Conservation (phyloP, 2,329 filamentous ascomycete genomes). For the Trichoderma polysporum region DNA sequence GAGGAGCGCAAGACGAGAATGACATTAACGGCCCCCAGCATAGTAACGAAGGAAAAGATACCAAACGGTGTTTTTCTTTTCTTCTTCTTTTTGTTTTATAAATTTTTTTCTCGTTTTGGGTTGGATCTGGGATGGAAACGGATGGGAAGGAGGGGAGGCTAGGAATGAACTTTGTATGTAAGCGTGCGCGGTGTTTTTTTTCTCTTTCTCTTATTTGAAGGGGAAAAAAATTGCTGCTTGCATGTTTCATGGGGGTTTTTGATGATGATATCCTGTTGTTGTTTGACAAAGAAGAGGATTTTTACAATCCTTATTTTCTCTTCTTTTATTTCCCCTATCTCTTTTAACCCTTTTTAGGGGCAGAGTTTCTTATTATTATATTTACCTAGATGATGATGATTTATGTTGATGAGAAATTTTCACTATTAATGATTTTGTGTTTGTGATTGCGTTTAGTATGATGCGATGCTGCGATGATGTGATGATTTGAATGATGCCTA, state of each 20-base stretch:
- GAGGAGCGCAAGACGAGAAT: too few species aligned
- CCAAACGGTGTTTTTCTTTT: neutral
- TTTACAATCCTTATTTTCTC: neutral
- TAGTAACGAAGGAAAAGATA: neutral
- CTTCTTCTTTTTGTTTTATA: neutral
- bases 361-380: neutral
- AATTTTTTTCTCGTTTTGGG: neutral
- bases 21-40: neutral
- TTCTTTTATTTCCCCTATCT: neutral
- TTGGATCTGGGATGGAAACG: neutral
- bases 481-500: neutral
- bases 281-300: neutral
- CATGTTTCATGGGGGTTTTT: neutral
- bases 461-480: too few species aligned
- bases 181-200: neutral
- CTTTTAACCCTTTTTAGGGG: neutral
- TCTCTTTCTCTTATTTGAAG: neutral
- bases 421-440: neutral
- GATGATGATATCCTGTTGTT: constrained; percentile 13
- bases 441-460: neutral
- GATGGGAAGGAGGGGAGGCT: neutral
- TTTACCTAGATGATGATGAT: constrained; percentile 16
- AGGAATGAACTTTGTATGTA: constrained; percentile 5
- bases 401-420: constrained; percentile 7
- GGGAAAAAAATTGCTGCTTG: neutral